Evolutionary conservation across 805 yeast genomes (phyloP), one percentile per base, ranked within the genome.

Genomic region (Maudiozyma barnettii): DNA sequence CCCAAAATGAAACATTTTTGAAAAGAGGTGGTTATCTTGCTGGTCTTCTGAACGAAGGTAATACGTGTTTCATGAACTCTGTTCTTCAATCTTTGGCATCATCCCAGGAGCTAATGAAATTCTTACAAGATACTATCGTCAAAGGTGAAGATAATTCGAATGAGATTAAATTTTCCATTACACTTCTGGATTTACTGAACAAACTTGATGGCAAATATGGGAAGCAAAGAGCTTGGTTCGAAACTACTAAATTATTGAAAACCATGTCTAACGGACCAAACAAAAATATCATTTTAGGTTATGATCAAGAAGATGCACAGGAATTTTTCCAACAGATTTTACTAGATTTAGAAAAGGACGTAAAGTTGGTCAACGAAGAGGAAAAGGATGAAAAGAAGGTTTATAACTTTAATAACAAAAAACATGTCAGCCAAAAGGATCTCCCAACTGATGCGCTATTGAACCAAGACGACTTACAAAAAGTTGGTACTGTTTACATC

Each of bases 231-330:
- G 75, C 81, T 1, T 82, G 78, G 50, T 84, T 79, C 54, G 79
- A 76, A 54, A 81, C 93, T 0, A 75, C 71, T 47, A 71, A 72
- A 14, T 64, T 85, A 41, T 63, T 84, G 45, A 80, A 76, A 57
- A 75, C 77, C 5, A 82, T 85, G 87, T 76, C 84, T 4, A 82
- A 83, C 58, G 84, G 87, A 0, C 90, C 93, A 13, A 82, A 81
- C 54, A 84, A 80, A 58, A 82, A 82, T 60, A 76, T 88, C 50
- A 79, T 89, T 55, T 66, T 79, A 47, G 93, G 96, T 1, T 87
- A 87, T 60, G 88, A 86, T 59, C 98, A 90, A 67, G 96, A 90
- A 64, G 98, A 90, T 68, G 97, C 97, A 0, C 96, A 90, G 65
- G 98, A 90, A 63, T 90, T 90, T 59, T 90, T 90, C 69, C 97